A percentile compares a stretch with the other conserved stretches of the same genome.
Conservation (phyloP, 768 basidiomycete genomes). For the Trichaptum fuscoviolaceum region DNA sequence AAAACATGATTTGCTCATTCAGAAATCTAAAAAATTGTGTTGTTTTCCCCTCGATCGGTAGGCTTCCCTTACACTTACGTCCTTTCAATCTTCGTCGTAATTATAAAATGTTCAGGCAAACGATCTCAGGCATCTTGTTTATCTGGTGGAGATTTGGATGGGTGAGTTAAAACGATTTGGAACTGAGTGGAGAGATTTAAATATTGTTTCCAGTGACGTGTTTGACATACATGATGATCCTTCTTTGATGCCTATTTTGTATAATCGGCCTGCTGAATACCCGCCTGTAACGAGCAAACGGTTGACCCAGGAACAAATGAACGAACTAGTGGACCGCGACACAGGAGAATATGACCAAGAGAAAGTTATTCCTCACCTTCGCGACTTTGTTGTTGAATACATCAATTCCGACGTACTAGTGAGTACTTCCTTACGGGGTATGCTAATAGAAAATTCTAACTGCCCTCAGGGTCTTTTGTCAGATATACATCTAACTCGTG, state of each 20-base stretch:
- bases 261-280: constrained; percentile 51
- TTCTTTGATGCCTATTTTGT: constrained; percentile 47
- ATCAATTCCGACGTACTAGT: constrained; percentile 81
- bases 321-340: constrained; percentile 5
- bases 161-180: constrained; percentile 36
- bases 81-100: not conserved
- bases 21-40: constrained; percentile 62
- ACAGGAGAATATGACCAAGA: constrained; percentile 52
- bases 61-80: constrained; percentile 12
- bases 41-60: constrained; percentile 62
- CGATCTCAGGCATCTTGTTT: constrained; percentile 66
- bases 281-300: constrained; percentile 18
- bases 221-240: constrained; percentile 58
- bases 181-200: constrained; percentile 1
- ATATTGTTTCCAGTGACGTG: constrained; percentile 42
- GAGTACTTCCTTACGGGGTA: constrained; percentile 16
- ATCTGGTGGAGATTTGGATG: constrained; percentile 77
- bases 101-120: constrained; percentile 32
- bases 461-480: constrained; percentile 58
- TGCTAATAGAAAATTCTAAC: constrained; percentile 4
- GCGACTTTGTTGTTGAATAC: constrained; percentile 78
- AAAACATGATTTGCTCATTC: constrained; percentile 50
- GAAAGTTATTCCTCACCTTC: constrained; percentile 38
- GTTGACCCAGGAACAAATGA: not conserved
- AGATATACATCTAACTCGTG: constrained; percentile 62